Conservation (phyloP, 2,329 filamentous ascomycete genomes). For the Drechslerella coelobrocha region DNA sequence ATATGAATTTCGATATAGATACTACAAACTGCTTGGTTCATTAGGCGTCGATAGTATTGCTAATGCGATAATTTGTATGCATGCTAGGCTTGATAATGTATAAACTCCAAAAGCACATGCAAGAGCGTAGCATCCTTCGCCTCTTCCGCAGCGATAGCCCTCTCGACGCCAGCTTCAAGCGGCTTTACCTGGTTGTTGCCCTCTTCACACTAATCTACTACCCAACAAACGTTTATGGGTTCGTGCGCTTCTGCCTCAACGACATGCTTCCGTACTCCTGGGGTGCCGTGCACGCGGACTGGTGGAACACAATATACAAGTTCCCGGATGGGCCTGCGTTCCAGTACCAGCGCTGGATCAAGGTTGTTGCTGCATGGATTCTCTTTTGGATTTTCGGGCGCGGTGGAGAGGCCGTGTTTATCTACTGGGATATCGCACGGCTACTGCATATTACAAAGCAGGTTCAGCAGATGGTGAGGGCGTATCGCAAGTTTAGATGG, state of each 20-base stretch:
- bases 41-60: not conserved
- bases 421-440: slow-evolving; percentile 62
- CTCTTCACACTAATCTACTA: slow-evolving; percentile 63
- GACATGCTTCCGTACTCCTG: slow-evolving; percentile 63
- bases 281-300: slow-evolving; percentile 62
- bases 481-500: slow-evolving; percentile 22
- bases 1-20: no score
- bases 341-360: slow-evolving; percentile 67
- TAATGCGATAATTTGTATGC: slow-evolving; percentile 6
- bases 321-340: slow-evolving; percentile 61
- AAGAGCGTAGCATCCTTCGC: slow-evolving; percentile 66
- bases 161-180: slow-evolving; percentile 68
- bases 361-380: slow-evolving; percentile 64
- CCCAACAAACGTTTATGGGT: slow-evolving; percentile 64
- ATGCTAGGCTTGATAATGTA: slow-evolving; percentile 65
- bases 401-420: slow-evolving; percentile 66
- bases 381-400: slow-evolving; percentile 71
- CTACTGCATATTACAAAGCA: slow-evolving; percentile 14
- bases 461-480: slow-evolving; percentile 11
- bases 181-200: slow-evolving; percentile 67
- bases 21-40: slow-evolving; percentile 1
- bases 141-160: slow-evolving; percentile 62
- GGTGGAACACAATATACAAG: slow-evolving; percentile 63
- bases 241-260: slow-evolving; percentile 60
- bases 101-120: slow-evolving; percentile 68